phyloP scores from a whole-genome alignment of 345 rosid genomes.

The Iberis pinnata region DNA sequence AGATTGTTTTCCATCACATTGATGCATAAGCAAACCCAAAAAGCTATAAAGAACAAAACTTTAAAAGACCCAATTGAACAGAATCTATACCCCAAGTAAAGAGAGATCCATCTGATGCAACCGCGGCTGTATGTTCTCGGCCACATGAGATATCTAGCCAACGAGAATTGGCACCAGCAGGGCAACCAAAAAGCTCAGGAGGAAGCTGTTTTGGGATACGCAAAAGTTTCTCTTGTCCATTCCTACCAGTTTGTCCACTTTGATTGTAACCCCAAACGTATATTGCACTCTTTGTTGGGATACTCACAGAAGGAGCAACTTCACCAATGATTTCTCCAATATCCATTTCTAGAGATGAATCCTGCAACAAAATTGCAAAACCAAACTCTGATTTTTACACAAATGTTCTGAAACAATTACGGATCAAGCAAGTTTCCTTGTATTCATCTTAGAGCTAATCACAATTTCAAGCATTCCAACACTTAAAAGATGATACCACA shows the following conservation, averaged over 20 bases:
- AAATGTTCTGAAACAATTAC: not conserved
- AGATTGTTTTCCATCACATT: conserved; percentile 9
- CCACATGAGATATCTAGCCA: conserved; percentile 95
- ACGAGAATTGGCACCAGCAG: conserved; percentile 62
- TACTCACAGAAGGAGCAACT: conserved; percentile 31
- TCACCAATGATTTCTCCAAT: conserved; percentile 67
- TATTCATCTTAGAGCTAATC: conserved; percentile 7
- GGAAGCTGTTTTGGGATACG: conserved; percentile 90
- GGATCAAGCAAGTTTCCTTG: not conserved
- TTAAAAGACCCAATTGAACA: too few relatives aligned
- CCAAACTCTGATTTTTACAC: not conserved
- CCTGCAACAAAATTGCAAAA: conserved; percentile 3
- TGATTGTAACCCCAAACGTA: conserved; percentile 97
- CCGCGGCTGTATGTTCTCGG: conserved; percentile 90
- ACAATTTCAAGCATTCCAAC: not conserved
- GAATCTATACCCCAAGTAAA: conserved; percentile 73
- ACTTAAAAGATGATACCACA: conserved; percentile 14
- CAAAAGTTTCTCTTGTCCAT: conserved; percentile 55
- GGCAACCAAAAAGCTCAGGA: conserved; percentile 89
- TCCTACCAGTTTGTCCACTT: conserved; percentile 89
- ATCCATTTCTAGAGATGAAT: conserved; percentile 42
- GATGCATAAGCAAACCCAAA: not conserved
- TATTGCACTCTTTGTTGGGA: conserved; percentile 80
- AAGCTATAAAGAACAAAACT: not conserved
- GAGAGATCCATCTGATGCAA: conserved; percentile 94